Percentiles rank a stretch among this genome's conserved stretches.
Conservation (phyloP, 768 basidiomycete genomes). For the Strobilomyces dryophilus region DNA sequence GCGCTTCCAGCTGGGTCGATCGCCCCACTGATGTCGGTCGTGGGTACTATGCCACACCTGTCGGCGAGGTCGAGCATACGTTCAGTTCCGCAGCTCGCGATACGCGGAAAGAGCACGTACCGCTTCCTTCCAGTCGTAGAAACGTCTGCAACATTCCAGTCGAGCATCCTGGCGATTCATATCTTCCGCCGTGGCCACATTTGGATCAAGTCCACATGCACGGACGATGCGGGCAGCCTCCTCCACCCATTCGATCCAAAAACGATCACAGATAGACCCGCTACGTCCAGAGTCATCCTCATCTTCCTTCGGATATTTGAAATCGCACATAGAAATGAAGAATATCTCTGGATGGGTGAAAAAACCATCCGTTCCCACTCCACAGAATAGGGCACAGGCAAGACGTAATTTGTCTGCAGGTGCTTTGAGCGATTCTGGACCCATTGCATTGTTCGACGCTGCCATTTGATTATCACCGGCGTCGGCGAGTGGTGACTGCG, state of each 20-base stretch:
- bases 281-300: neutral
- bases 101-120: neutral
- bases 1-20: neutral
- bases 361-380: neutral
- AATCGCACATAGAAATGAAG: neutral
- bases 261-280: neutral
- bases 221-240: neutral
- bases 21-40: neutral
- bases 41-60: neutral
- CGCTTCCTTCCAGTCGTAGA: neutral
- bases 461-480: neutral
- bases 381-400: neutral
- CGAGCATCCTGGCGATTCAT: slow-evolving; percentile 12
- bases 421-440: neutral
- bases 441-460: too few species aligned
- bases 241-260: neutral
- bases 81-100: neutral
- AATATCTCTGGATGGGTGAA: neutral
- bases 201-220: slow-evolving; percentile 15
- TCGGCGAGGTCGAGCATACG: too few species aligned
- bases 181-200: slow-evolving; percentile 8
- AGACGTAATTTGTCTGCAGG: neutral
- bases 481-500: neutral
- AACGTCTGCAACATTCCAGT: neutral
- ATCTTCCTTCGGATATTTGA: neutral